A percentile compares a stretch with the other conserved stretches of the same genome.
These are phyloP conservation scores for Exophiala sp. DNA, from an alignment of 2,329 filamentous ascomycete genomes.

Conservation along the genomic window DNA sequence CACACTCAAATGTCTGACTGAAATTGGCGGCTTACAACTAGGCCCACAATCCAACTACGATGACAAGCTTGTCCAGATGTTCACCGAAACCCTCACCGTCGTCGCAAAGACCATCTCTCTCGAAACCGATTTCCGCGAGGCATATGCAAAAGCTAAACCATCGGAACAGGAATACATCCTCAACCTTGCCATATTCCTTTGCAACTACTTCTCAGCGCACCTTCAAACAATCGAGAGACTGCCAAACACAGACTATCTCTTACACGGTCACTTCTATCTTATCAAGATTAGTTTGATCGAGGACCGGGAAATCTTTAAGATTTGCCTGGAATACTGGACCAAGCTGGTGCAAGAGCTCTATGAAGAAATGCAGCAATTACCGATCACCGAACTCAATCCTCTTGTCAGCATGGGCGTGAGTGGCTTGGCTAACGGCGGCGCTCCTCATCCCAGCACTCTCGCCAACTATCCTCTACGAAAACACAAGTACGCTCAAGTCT, in stretches of 20 bases:
- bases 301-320: conserved; percentile 99
- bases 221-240: conserved; percentile 92
- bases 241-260: conserved; percentile 89
- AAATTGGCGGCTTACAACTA: conserved; percentile 91
- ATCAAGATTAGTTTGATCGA: conserved; percentile 98
- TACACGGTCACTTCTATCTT: conserved; percentile 95
- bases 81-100: conserved; percentile 89
- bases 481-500: conserved; percentile 93
- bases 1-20: conserved; percentile 92
- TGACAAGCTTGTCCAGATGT: conserved; percentile 96
- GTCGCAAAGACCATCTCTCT: conserved; percentile 93
- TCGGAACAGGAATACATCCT: conserved; percentile 97
- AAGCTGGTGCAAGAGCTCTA: conserved; percentile 97
- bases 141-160: conserved; percentile 86
- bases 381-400: conserved; percentile 88
- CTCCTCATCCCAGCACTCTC: conserved; percentile 78
- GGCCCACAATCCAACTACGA: conserved; percentile 75
- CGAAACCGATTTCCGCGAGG: conserved; percentile 82
- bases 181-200: conserved; percentile 91
- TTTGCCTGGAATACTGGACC: conserved; percentile 98
- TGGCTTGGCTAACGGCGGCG: conserved; percentile 72
- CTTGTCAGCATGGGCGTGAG: conserved; percentile 73
- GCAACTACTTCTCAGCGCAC: conserved; percentile 95
- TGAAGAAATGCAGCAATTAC: conserved; percentile 96
- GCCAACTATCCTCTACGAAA: conserved; percentile 91